Base-by-base conservation (phyloP, 495 filamentous ascomycete species). In the Rusavskia elegans region DNA sequence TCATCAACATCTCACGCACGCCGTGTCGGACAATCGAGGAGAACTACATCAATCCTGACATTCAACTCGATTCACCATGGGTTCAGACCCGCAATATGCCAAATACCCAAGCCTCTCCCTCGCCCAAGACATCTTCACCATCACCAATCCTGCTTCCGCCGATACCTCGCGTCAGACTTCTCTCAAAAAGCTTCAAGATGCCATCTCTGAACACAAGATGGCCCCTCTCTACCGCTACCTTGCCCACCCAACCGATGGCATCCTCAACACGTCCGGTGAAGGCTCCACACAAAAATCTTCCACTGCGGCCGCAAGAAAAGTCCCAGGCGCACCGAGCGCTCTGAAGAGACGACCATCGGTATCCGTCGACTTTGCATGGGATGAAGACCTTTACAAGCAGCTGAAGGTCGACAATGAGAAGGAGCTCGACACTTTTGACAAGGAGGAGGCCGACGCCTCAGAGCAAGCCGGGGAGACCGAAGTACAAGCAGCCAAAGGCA, bases 391-490 rank as follows among this genome's bases (percentile, higher is more conserved):
- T 42, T 97, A 96, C 63, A 82, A 95, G 59, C 78, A 80, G 61
- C 71, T 97, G 55, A 79, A 84, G 65, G 80, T 80, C 45, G 87
- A 92, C 54, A 97, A 97, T 64, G 84, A 89, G 64, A 81, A 82
- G 64, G 89, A 96, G 75, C 73, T 97, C 40, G 87, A 88, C 55
- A 75, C 74, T n/a, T 85, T 87, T 64, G 83, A 95, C 66, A 95
- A 95, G 68, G 92, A 97, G 66, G 84, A 96, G 64, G 89, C 94
- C 45, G 87, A 95, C 60, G 89, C 89, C 27, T 81, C 83, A 37
- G 92, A 98, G 71, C 89, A 89, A 63, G 92, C 90, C 52, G 92
- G 92, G 40, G 92, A 98, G 59, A 95, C 86, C 8, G 92, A 98
- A 69, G 82, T 98, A 48, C 80, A 87, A 67, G 86, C 87, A 55